Percentiles rank a stretch among this genome's conserved stretches.
These are phyloP conservation scores for Sechiopsis laciniata DNA, from an alignment of 306 rosid species.

Conservation along the genomic window DNA sequence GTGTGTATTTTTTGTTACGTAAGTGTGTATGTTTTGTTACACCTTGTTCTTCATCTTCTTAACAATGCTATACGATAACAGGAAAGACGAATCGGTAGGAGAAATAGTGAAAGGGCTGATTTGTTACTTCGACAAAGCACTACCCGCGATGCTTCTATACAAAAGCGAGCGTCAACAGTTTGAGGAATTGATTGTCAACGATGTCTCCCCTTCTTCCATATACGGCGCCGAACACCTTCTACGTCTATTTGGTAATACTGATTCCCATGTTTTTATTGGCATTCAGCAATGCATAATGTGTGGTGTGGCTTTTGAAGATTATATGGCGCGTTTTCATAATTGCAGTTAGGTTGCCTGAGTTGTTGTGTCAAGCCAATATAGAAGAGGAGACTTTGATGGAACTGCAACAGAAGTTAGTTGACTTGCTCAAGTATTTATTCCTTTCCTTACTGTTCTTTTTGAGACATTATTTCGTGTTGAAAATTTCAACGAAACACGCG, in stretches of 20 bases:
- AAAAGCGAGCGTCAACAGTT: conserved; percentile 69
- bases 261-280: conserved; percentile 8
- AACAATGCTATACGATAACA: conserved; percentile 23
- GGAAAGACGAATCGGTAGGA: conserved; percentile 50
- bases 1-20: conserved; percentile 37
- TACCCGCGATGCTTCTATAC: conserved; percentile 71
- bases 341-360: conserved; percentile 83
- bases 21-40: conserved; percentile 35
- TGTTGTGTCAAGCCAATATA: conserved; percentile 52
- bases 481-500: not conserved
- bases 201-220: conserved; percentile 53
- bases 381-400: conserved; percentile 58
- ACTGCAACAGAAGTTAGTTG: conserved; percentile 46
- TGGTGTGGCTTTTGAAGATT: not conserved
- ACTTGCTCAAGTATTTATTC: conserved; percentile 64
- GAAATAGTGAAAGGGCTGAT: conserved; percentile 63
- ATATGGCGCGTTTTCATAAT: conserved; percentile 21
- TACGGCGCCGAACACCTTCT: conserved; percentile 93
- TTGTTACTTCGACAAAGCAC: conserved; percentile 76
- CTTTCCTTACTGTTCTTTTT: conserved; percentile 14
- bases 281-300: not conserved
- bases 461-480: conserved; percentile 8
- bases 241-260: conserved; percentile 70
- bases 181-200: conserved; percentile 45
- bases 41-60: conserved; percentile 14